Evolutionary conservation across 192 early-diverging fungal species (phyloP).

Genomic region (Coemansia sp.): DNA sequence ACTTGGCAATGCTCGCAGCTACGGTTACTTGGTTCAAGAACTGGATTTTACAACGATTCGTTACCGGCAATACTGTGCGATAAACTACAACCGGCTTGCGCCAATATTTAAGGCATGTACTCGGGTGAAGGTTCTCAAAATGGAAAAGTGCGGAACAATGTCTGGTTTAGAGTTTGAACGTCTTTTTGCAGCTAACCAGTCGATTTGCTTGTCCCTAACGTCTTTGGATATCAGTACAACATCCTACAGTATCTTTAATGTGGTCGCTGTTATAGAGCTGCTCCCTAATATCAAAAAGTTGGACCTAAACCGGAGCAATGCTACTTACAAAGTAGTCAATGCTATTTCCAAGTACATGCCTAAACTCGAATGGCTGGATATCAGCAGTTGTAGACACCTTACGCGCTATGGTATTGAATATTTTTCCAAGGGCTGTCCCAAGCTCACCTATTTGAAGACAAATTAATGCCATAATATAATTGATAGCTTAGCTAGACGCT

Average conservation of each 20-base stretch:
- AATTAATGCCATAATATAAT: too few species aligned
- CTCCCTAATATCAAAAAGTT: slow-evolving; percentile 1
- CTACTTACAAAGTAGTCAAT: background rate
- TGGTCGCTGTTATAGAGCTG: background rate
- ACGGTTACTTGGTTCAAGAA: slow-evolving; percentile 19
- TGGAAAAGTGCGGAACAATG: slow-evolving; percentile 14
- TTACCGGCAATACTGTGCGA: slow-evolving; percentile 1
- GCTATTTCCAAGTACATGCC: background rate
- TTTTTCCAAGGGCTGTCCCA: background rate
- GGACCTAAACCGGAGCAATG: background rate
- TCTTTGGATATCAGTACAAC: slow-evolving; percentile 17
- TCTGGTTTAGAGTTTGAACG: background rate
- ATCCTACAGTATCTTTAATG: background rate
- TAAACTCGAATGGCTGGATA: background rate
- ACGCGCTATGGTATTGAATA: background rate
- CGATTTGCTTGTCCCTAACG: background rate
- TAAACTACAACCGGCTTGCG: background rate
- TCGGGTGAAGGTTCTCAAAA: background rate
- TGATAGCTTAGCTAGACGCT: too few species aligned
- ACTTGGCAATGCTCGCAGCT: background rate
- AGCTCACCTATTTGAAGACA: background rate
- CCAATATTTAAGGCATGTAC: slow-evolving; percentile 11
- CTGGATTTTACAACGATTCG: slow-evolving; percentile 20
- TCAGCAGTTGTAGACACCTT: background rate
- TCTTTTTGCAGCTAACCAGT: background rate